A percentile compares a stretch with the other conserved stretches of the same genome.
Conservation (phyloP, 2,329 filamentous ascomycete species). For the Parasarocladium wereldwijsianum region DNA sequence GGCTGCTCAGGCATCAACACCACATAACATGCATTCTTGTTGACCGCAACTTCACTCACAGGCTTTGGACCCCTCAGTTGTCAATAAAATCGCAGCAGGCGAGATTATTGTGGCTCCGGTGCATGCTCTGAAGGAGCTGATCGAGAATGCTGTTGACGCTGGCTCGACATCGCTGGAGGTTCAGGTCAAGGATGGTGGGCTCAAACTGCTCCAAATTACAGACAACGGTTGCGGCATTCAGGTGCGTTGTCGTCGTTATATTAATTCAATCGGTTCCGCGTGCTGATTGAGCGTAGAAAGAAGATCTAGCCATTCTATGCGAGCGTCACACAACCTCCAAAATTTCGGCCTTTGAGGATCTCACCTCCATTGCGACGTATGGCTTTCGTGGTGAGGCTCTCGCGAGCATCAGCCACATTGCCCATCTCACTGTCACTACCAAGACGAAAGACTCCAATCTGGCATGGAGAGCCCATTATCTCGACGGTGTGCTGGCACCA, state of each 20-base stretch:
- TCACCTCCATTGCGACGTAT: conserved; percentile 82
- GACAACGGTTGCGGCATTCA: conserved; percentile 95
- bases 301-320: conserved; percentile 82
- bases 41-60: conserved; percentile 17
- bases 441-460: conserved; percentile 78
- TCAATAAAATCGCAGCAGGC: conserved; percentile 96
- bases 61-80: conserved; percentile 80
- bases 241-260: conserved; percentile 31
- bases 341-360: conserved; percentile 81
- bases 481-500: conserved; percentile 65
- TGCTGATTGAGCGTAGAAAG: conserved; percentile 41
- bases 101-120: conserved; percentile 97
- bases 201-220: conserved; percentile 91
- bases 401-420: conserved; percentile 96
- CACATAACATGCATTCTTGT: neutral
- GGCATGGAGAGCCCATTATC: conserved; percentile 83
- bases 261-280: neutral
- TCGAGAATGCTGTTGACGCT: conserved; percentile 97
- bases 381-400: conserved; percentile 95
- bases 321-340: conserved; percentile 97
- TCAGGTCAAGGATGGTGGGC: conserved; percentile 81
- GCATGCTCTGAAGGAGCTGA: conserved; percentile 88
- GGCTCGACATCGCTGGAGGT: conserved; percentile 85
- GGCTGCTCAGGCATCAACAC: neutral
- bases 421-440: conserved; percentile 87